A percentile compares a stretch with the other conserved stretches of the same genome.
These are phyloP conservation scores for Populus davidiana DNA, from an alignment of 345 rosid genomes.

Conservation along the genomic window DNA sequence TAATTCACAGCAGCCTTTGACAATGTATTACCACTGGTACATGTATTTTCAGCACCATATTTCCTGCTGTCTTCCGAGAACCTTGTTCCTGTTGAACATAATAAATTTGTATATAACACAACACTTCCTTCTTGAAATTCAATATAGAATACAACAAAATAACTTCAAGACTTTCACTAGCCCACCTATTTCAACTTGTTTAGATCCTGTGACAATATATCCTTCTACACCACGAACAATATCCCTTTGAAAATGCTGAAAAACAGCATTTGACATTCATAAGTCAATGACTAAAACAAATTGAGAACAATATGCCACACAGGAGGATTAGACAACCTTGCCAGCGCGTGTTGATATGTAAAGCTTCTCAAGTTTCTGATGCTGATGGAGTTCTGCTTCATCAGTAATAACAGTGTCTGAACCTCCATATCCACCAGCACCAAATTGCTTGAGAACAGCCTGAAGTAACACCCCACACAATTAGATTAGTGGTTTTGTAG, in stretches of 20 bases:
- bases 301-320: constrained; percentile 1
- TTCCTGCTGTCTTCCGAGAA: constrained; percentile 82
- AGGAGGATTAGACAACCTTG: constrained; percentile 51
- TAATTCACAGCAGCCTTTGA: constrained; percentile 66
- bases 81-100: constrained; percentile 59
- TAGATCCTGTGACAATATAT: constrained; percentile 73
- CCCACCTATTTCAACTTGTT: constrained; percentile 88
- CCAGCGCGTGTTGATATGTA: constrained; percentile 85
- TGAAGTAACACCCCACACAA: constrained; percentile 24
- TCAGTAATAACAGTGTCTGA: constrained; percentile 65
- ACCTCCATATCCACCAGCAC: constrained; percentile 83
- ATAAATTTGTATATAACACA: constrained; percentile 6
- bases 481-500: not conserved
- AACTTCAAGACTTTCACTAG: constrained; percentile 12
- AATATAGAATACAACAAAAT: not conserved
- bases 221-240: constrained; percentile 95
- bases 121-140: not conserved
- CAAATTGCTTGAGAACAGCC: constrained; percentile 96
- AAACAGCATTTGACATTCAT: constrained; percentile 11
- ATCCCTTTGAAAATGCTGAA: constrained; percentile 89
- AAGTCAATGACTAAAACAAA: constrained; percentile 9
- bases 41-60: constrained; percentile 82
- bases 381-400: constrained; percentile 68
- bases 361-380: constrained; percentile 89
- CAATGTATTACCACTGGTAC: constrained; percentile 77